A percentile compares a stretch with the other conserved stretches of the same genome.
Conservation (phyloP, 2,329 filamentous ascomycete species). For the Scedosporium dehoogii region DNA sequence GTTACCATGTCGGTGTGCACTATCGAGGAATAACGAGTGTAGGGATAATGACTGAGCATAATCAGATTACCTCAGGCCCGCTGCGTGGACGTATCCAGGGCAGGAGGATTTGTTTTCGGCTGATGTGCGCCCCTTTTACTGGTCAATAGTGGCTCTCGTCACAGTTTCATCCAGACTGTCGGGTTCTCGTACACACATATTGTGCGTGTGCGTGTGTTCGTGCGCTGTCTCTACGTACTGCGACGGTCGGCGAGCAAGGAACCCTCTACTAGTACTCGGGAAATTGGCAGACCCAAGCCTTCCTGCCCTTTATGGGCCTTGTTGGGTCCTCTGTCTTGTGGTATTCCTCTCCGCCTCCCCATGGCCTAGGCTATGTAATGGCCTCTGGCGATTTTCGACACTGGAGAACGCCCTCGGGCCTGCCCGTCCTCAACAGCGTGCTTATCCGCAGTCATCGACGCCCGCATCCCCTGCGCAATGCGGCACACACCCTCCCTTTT, state of each 20-base stretch:
- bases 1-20: not conserved
- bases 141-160: constrained; percentile 1
- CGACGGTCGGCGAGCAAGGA: not conserved
- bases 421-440: not conserved
- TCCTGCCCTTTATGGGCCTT: not conserved
- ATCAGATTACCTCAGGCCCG: not conserved
- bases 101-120: not conserved
- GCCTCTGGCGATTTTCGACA: not conserved
- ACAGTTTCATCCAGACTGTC: constrained; percentile 2
- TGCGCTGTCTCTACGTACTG: not conserved
- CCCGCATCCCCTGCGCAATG: not conserved
- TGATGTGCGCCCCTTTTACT: not conserved
- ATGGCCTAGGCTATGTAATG: not conserved
- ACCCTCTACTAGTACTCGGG: not conserved
- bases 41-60: not conserved
- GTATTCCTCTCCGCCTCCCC: not conserved
- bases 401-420: not conserved
- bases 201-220: not conserved
- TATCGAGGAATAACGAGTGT: not conserved
- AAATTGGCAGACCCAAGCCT: not conserved
- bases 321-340: not conserved
- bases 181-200: not conserved
- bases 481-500: not conserved
- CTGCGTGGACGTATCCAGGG: not conserved
- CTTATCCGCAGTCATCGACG: not conserved